These are phyloP conservation scores for Hortiboletus flavorubellus DNA, from an alignment of 768 basidiomycete species.

Conservation along the genomic window DNA sequence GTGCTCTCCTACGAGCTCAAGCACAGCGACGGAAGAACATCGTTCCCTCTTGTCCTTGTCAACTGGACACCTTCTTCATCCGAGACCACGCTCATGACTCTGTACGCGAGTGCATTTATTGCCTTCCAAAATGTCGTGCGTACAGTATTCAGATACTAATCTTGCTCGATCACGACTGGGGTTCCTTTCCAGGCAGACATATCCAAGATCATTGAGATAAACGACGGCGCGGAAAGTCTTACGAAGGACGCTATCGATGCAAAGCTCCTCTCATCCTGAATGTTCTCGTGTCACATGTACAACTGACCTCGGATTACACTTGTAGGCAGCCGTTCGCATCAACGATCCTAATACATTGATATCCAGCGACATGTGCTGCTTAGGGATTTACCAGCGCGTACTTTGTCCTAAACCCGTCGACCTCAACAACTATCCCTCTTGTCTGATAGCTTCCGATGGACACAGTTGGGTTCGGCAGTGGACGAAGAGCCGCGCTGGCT, in stretches of 20 bases:
- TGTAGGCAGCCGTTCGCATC: not conserved
- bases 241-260: slow-evolving; percentile 71
- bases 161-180: not conserved
- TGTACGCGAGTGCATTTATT: slow-evolving; percentile 80
- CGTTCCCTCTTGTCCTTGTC: slow-evolving; percentile 80
- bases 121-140: slow-evolving; percentile 78
- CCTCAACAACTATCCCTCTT: slow-evolving; percentile 4
- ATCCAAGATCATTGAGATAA: slow-evolving; percentile 75
- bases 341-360: not conserved
- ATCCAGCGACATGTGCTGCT: not conserved
- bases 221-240: slow-evolving; percentile 78
- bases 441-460: not conserved
- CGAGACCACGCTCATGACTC: slow-evolving; percentile 71
- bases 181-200: slow-evolving; percentile 56
- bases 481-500: too few species aligned
- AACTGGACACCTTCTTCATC: slow-evolving; percentile 84
- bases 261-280: slow-evolving; percentile 39
- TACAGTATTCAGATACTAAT: slow-evolving; percentile 4
- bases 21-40: slow-evolving; percentile 79
- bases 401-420: not conserved
- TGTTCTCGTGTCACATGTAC: not conserved
- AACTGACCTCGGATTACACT: not conserved
- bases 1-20: slow-evolving; percentile 78
- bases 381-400: too few species aligned
- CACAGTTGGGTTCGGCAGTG: not conserved